Evolutionary conservation across 306 rosid genomes (phyloP), one percentile per base, ranked within the genome.

Genomic region (Fagus sylvatica): DNA sequence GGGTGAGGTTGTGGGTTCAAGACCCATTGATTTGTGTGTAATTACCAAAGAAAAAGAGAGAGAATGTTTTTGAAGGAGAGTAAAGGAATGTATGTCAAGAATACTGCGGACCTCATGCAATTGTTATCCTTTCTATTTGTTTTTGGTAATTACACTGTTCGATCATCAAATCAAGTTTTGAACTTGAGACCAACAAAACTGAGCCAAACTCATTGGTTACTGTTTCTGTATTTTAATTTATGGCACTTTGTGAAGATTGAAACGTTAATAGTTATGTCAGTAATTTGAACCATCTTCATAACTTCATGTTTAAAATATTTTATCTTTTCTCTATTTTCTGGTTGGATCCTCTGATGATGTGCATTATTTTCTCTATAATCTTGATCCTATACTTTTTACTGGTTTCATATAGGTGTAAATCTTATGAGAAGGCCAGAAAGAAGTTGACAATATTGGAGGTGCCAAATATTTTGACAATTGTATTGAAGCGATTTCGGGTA

Each of bases 381-480:
- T 72, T 76, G 10, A 34, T 73, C 65, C 22, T 30, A n/a, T 40
- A 1, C 72, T 42, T 65, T 56, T 56, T 78, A 41, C 64, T 74
- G 60, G 57, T 60, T 67, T 49, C 65, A 40, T 77, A 11, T 62
- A 91, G 97, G 77, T 91, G 97, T 82, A 88, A 89, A 80, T 86
- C 94, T 19, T 89, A 90, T 53, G 94, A 89, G 88, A 91, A 85
- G 81, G 94, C 94, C 22, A 87, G 78, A 83, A 91, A 91, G 85
- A 91, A 90, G 81, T 83, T 91, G 81, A 90, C 90, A 64, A 77
- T 91, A 37, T 75, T 88, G 84, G 97, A 87, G 87, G 91, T 91
- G 59, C 94, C 97, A 71, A 91, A 91, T 87, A 82, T 91, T 76
- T 94, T 91, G 65, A 91, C 94, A 37, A 87, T 91, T 76, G 97